phyloP scores from a whole-genome alignment of 2,329 filamentous ascomycete genomes.

The Monilinia fructicola region DNA sequence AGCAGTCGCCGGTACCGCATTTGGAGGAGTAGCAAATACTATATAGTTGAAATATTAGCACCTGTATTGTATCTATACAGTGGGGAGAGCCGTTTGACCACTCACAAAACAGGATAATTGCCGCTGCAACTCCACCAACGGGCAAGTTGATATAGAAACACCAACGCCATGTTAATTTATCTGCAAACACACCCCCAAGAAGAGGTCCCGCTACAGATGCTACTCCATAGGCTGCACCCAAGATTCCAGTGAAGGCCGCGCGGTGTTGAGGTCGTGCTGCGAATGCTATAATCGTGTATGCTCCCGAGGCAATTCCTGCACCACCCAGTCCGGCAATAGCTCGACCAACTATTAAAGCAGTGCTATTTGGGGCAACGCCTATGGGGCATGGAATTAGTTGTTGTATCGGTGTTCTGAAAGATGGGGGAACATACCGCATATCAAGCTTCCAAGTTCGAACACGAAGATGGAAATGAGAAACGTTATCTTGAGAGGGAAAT shows the following conservation, averaged over 20 bases:
- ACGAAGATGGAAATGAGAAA: slow-evolving; percentile 41
- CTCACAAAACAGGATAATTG: slow-evolving; percentile 24
- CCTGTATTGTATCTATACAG: background rate
- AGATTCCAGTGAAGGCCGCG: slow-evolving; percentile 56
- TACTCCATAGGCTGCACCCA: slow-evolving; percentile 65
- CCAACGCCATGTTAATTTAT: slow-evolving; percentile 58
- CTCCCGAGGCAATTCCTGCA: slow-evolving; percentile 40
- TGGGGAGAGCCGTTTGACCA: background rate
- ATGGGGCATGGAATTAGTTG: slow-evolving; percentile 1
- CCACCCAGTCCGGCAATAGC: slow-evolving; percentile 35
- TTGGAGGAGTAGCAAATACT: slow-evolving; percentile 41
- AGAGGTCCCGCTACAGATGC: slow-evolving; percentile 62
- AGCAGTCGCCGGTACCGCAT: slow-evolving; percentile 43
- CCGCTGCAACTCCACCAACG: slow-evolving; percentile 43
- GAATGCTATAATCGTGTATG: slow-evolving; percentile 46
- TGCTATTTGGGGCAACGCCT: slow-evolving; percentile 40
- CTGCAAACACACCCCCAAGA: slow-evolving; percentile 62
- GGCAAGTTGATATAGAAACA: slow-evolving; percentile 41
- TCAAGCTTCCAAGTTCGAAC: slow-evolving; percentile 43
- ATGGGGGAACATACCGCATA: slow-evolving; percentile 39
- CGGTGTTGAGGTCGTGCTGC: slow-evolving; percentile 38
- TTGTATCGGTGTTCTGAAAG: background rate
- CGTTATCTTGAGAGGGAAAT: slow-evolving; percentile 40
- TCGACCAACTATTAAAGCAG: slow-evolving; percentile 26
- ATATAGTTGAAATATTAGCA: background rate